Conservation (phyloP, 2,329 filamentous ascomycete species). For the Aspergillus japonicus region DNA sequence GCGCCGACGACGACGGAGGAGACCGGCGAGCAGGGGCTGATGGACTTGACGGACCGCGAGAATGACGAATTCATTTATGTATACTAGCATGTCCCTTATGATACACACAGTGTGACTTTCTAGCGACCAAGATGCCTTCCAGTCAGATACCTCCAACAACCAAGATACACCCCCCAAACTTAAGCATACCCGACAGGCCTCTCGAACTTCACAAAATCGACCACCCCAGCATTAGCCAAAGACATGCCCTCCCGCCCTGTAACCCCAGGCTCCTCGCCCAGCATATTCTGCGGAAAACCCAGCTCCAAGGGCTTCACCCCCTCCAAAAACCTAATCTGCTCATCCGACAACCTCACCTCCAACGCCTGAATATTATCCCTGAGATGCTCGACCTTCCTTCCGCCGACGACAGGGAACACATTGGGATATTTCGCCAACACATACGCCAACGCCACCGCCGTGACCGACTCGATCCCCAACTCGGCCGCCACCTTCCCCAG, state of each 20-base stretch:
- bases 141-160: no score
- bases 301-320: conserved; percentile 59
- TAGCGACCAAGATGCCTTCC: neutral
- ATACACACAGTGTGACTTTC: neutral
- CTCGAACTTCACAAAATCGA: conserved; percentile 9
- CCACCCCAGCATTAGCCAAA: conserved; percentile 5
- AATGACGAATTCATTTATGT: conserved; percentile 70
- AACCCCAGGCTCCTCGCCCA: conserved; percentile 33
- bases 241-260: conserved; percentile 10
- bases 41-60: conserved; percentile 63
- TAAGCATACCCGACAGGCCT: conserved; percentile 9
- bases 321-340: conserved; percentile 67
- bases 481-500: conserved; percentile 60
- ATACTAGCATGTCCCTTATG: conserved; percentile 40
- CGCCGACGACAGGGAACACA: conserved; percentile 72
- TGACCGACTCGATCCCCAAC: conserved; percentile 56
- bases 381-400: conserved; percentile 67
- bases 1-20: conserved; percentile 14
- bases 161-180: neutral
- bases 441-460: conserved; percentile 68
- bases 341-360: conserved; percentile 55
- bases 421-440: conserved; percentile 70
- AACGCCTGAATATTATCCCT: conserved; percentile 69
- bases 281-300: conserved; percentile 65
- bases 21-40: conserved; percentile 51